phyloP scores from a whole-genome alignment of 305 asterid genomes.

The Fraxinus ornus region DNA sequence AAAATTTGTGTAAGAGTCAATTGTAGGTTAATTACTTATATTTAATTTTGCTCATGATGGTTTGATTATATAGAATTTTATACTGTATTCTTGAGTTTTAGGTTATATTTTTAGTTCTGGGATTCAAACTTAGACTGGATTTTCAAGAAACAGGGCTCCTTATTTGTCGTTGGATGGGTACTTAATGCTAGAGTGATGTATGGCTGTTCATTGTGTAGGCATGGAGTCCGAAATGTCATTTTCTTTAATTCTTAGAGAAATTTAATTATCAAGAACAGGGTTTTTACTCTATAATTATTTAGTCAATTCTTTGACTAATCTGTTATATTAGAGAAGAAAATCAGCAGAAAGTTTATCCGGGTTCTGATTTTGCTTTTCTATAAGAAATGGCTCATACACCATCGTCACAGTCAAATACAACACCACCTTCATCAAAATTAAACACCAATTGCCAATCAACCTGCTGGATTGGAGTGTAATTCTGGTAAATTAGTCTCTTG shows the following conservation, averaged over 20 bases:
- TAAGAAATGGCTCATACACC: background rate
- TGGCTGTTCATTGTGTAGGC: constrained; percentile 17
- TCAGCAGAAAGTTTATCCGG: background rate
- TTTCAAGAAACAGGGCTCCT: constrained; percentile 15
- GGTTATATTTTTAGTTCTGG: background rate
- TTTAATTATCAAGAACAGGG: background rate
- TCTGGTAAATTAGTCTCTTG: constrained; percentile 22
- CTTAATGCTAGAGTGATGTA: constrained; percentile 12
- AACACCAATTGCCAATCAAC: background rate
- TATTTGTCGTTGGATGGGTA: constrained; percentile 13
- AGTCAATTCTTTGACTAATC: background rate
- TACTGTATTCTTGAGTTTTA: background rate
- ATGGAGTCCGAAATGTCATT: constrained; percentile 13
- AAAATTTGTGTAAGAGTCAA: background rate
- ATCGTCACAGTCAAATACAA: background rate
- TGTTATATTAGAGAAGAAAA: background rate
- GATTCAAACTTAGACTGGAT: constrained; percentile 8
- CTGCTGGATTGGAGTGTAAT: constrained; percentile 14
- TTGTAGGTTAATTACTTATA: background rate
- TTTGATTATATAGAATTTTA: background rate
- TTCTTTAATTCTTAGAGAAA: background rate
- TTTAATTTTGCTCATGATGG: constrained; percentile 11
- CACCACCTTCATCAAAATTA: background rate
- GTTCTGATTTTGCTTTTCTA: background rate
- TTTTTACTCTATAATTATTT: background rate